Evolutionary conservation across 208 protist species (phyloP), one percentile per base, ranked within the genome.

Genomic region (Leishmania arabica): DNA sequence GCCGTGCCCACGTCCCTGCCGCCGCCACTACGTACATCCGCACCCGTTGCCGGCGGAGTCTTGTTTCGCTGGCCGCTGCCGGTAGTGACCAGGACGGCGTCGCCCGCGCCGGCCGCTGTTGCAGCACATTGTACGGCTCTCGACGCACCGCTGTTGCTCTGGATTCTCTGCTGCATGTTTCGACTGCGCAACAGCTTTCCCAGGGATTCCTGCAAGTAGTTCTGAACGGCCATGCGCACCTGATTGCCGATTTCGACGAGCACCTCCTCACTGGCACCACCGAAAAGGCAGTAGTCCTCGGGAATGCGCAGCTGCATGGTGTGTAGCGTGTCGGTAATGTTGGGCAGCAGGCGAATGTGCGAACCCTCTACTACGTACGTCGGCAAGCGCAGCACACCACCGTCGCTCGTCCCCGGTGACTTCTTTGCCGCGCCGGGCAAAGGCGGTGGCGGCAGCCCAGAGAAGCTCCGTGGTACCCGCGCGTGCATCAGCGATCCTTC

Each of bases 251-350:
- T 21, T 5, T 71, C 47, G 6, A 70, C 56, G 54, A 79, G 11
- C 34, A 45, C 56, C 42, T 40, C 45, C 31, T 81, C 75, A 19
- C 21, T 71, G 21, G 31, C 83, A 1, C 78, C 65, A 62, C 90
- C 88, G 69, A 87, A 93, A n/a, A 94, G 85, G 31, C 79, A 86
- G 83, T 91, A 95, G 82, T 97, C 92, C 3, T 94, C 79, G 31
- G 91, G 90, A 45, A 93, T 87, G 53, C 75, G 77, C 21, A 96
- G 88, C 58, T 92, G 82, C 73, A 93, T 47, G 34, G 90, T 86
- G 47, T 64, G 77, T 15, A 91, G 37, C 3, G 87, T 90, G 86
- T 96, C 90, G 37, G 40, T 34, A 45, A 89, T 84, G 75, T 84
- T 69, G 42, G 93, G 91, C n/a, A 88, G 79, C 24, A 91, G 81